A percentile compares a stretch with the other conserved stretches of the same genome.
Conservation (phyloP, 2,329 filamentous ascomycete species). For the Aschersonia sp. region DNA sequence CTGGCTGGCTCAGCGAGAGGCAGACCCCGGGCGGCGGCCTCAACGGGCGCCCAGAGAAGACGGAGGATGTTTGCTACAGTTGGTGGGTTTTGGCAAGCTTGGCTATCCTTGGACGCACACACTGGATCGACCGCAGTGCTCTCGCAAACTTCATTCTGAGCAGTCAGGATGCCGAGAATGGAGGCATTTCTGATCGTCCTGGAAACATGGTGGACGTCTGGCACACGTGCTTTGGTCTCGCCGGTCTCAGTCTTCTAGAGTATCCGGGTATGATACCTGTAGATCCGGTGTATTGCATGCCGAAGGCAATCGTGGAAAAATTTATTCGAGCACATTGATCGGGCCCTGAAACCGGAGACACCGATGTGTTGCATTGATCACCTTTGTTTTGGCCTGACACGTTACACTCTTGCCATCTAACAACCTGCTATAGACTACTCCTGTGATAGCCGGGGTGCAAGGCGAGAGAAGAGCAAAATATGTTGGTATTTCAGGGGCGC, state of each 20-base stretch:
- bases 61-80: conserved; percentile 94
- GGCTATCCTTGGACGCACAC: conserved; percentile 70
- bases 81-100: conserved; percentile 97
- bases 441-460: no score
- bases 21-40: conserved; percentile 78
- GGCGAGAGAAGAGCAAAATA: no score
- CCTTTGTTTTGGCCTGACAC: no score
- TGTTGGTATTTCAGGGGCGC: no score
- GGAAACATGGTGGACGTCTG: conserved; percentile 96
- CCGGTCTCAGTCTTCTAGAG: conserved; percentile 71
- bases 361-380: not conserved
- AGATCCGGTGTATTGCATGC: conserved; percentile 80
- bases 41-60: conserved; percentile 89
- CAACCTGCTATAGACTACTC: no score
- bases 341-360: not conserved
- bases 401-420: no score
- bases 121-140: conserved; percentile 84
- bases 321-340: conserved; percentile 21
- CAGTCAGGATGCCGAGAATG: conserved; percentile 73
- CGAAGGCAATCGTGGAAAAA: conserved; percentile 48
- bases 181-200: conserved; percentile 80
- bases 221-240: conserved; percentile 81
- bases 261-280: conserved; percentile 66
- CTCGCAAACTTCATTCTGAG: conserved; percentile 69
- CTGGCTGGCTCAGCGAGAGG: conserved; percentile 82